phyloP scores from a whole-genome alignment of 192 early-diverging fungal species.

The Lobosporangium transversale region DNA sequence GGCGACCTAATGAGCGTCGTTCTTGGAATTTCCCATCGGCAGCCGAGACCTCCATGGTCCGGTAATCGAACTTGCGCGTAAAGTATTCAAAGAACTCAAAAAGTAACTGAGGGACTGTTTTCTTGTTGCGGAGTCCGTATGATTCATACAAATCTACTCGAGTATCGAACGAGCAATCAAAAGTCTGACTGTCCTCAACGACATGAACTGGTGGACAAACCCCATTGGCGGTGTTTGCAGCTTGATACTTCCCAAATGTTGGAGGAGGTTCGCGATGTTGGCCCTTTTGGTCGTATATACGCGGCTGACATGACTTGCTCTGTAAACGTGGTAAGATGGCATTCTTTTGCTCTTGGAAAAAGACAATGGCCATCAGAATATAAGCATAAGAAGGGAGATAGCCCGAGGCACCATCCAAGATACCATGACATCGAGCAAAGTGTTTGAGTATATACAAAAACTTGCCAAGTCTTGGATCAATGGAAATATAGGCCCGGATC shows the following conservation, averaged over 20 bases:
- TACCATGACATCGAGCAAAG: conserved; percentile 40
- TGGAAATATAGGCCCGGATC: conserved; percentile 33
- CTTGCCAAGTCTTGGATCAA: conserved; percentile 40
- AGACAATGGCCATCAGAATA: conserved; percentile 42
- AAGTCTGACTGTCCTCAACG: conserved; percentile 16
- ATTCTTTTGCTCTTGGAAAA: conserved; percentile 22
- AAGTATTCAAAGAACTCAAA: conserved; percentile 46
- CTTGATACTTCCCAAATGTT: no score
- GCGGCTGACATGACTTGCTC: neutral
- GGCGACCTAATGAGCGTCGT: neutral
- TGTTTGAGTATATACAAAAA: conserved; percentile 47
- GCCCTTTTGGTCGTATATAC: neutral
- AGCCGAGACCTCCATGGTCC: conserved; percentile 33
- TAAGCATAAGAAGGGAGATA: conserved; percentile 46
- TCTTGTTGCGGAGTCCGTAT: conserved; percentile 24
- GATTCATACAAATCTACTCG: conserved; percentile 10
- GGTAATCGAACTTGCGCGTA: conserved; percentile 34
- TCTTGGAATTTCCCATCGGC: conserved; percentile 16
- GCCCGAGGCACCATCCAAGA: conserved; percentile 26
- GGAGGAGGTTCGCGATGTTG: neutral
- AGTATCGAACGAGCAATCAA: conserved; percentile 29
- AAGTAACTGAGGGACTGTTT: conserved; percentile 19
- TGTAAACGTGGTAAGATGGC: conserved; percentile 5
- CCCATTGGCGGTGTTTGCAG: neutral
- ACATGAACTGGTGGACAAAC: neutral